Evolutionary conservation across 2,329 filamentous ascomycete genomes (phyloP).

Genomic region (Thielaviopsis musarum): DNA sequence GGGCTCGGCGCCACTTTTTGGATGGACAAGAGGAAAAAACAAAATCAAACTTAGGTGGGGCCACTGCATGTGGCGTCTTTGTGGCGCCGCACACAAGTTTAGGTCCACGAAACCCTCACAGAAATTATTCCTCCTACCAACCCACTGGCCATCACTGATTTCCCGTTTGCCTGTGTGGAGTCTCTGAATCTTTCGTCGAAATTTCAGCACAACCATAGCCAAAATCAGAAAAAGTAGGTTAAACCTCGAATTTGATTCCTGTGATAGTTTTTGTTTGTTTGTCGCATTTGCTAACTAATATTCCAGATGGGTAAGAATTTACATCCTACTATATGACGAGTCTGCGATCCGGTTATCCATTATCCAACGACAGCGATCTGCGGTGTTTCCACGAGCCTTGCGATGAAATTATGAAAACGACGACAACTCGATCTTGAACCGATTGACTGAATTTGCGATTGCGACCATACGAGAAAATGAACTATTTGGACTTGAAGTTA

Average conservation of each 20-base stretch:
- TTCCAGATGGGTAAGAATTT: conserved; percentile 43
- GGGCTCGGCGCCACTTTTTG: conserved; percentile 1
- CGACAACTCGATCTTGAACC: not conserved
- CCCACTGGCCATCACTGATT: conserved; percentile 8
- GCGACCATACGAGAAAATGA: not conserved
- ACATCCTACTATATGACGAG: conserved; percentile 1
- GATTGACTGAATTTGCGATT: not conserved
- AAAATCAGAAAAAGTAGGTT: conserved; percentile 13
- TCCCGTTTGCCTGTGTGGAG: conserved; percentile 10
- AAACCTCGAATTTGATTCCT: conserved; percentile 4
- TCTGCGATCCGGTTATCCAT: not conserved
- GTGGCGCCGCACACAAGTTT: conserved; percentile 12
- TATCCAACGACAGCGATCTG: conserved; percentile 1
- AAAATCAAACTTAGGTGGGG: not conserved
- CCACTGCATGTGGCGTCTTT: not conserved
- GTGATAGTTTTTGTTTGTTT: conserved; percentile 7
- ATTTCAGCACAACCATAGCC: conserved; percentile 11
- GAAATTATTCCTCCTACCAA: conserved; percentile 10
- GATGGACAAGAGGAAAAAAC: not conserved
- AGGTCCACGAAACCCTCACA: conserved; percentile 12
- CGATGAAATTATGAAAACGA: not conserved
- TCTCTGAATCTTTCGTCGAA: conserved; percentile 10
- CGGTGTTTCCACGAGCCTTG: conserved; percentile 1
- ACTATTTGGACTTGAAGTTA: not conserved
- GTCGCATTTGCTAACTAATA: conserved; percentile 21